phyloP scores from a whole-genome alignment of 169 alveolate genomes.

The Plasmodium gallinaceum region DNA sequence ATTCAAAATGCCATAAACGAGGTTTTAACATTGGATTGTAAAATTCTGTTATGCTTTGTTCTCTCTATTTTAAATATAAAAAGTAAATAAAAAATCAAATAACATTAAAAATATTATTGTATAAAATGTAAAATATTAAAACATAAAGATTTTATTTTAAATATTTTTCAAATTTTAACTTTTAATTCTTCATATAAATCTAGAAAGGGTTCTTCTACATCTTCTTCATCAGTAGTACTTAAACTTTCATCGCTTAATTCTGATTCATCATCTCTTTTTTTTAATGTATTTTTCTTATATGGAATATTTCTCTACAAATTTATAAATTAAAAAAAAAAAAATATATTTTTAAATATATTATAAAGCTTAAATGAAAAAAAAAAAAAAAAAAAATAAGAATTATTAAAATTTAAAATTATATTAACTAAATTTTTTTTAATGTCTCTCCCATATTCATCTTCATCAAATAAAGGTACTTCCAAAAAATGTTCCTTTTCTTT shows the following conservation, averaged over 20 bases:
- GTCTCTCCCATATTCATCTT: slow-evolving; percentile 51
- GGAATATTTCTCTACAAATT: slow-evolving; percentile 25
- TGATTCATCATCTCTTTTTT: slow-evolving; percentile 51
- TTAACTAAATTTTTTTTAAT: slow-evolving; percentile 62
- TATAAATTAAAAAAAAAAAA: slow-evolving; percentile 1
- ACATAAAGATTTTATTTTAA: neutral
- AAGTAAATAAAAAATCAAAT: neutral
- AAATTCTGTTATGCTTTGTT: slow-evolving; percentile 57
- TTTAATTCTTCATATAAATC: slow-evolving; percentile 74
- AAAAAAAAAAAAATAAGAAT: neutral
- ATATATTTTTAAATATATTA: neutral
- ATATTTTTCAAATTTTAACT: slow-evolving; percentile 3
- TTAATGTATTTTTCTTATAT: slow-evolving; percentile 15
- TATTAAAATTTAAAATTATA: neutral
- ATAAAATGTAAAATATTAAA: neutral
- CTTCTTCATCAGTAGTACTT: slow-evolving; percentile 75
- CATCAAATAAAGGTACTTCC: slow-evolving; percentile 77
- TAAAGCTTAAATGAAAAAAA: neutral
- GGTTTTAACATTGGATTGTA: slow-evolving; percentile 76
- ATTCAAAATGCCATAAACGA: slow-evolving; percentile 74
- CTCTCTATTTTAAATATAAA: slow-evolving; percentile 42
- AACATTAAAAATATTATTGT: neutral
- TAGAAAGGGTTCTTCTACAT: slow-evolving; percentile 69
- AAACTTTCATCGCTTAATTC: slow-evolving; percentile 49
- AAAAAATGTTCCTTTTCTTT: slow-evolving; percentile 61